Evolutionary conservation across 2,329 filamentous ascomycete genomes (phyloP).

Genomic region (Neonectria neomacrospora): DNA sequence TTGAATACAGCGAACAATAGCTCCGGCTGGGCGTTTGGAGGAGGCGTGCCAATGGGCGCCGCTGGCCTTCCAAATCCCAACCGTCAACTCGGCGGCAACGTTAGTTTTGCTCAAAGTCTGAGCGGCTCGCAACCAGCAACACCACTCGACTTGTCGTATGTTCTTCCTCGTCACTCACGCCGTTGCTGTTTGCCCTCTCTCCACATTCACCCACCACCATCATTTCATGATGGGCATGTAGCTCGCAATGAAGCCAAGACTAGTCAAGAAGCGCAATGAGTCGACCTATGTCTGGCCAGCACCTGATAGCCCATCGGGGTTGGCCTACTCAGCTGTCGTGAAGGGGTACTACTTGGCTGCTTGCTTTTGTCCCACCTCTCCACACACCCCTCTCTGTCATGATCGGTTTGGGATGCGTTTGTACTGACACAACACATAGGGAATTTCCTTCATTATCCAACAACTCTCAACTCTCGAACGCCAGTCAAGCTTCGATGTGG

Average conservation of each 20-base stretch:
- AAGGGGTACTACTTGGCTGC: slow-evolving; percentile 44
- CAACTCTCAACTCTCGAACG: slow-evolving; percentile 64
- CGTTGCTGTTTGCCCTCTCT: background rate
- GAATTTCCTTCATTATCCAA: slow-evolving; percentile 75
- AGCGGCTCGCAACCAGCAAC: slow-evolving; percentile 71
- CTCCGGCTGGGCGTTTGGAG: slow-evolving; percentile 71
- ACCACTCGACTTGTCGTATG: slow-evolving; percentile 73
- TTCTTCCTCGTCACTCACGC: slow-evolving; percentile 44
- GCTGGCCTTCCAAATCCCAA: slow-evolving; percentile 63
- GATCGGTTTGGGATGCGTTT: background rate
- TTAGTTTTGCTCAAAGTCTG: slow-evolving; percentile 75
- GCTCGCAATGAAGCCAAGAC: slow-evolving; percentile 27
- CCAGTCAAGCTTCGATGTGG: slow-evolving; percentile 65
- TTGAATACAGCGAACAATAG: slow-evolving; percentile 59
- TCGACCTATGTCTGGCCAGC: slow-evolving; percentile 6
- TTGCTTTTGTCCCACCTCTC: slow-evolving; percentile 8
- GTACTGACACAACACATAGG: slow-evolving; percentile 51
- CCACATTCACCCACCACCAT: background rate
- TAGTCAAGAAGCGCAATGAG: slow-evolving; percentile 28
- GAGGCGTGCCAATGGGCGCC: slow-evolving; percentile 69
- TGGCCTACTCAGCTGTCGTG: slow-evolving; percentile 47
- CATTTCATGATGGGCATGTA: slow-evolving; percentile 8
- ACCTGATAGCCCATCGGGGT: slow-evolving; percentile 12
- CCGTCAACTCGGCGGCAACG: slow-evolving; percentile 67
- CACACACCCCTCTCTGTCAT: background rate